These are phyloP conservation scores for Puccinia novopanici DNA, from an alignment of 1,284 basidiomycete genomes.

Conservation along the genomic window DNA sequence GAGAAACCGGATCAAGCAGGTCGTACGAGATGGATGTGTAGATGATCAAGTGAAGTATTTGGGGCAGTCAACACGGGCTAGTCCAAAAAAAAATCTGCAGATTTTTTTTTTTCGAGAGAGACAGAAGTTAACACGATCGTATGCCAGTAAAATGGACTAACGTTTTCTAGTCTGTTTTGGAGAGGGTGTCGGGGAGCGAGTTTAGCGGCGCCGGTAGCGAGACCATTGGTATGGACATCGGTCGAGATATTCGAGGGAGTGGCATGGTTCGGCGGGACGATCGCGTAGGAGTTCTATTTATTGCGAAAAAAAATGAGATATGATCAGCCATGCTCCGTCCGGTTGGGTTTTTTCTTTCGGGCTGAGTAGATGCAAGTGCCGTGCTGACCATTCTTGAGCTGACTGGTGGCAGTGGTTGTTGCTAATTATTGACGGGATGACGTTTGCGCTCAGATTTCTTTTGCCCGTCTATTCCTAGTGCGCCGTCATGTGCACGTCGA, in stretches of 20 bases:
- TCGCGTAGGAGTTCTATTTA: conserved; percentile 3
- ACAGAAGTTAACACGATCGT: background rate
- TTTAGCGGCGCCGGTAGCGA: conserved; percentile 23
- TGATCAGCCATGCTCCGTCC: too few relatives aligned
- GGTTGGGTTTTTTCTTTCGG: too few relatives aligned
- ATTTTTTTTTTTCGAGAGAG: background rate
- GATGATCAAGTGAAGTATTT: background rate
- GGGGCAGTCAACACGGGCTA: background rate
- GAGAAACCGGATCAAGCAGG: background rate
- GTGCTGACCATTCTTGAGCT: too few relatives aligned
- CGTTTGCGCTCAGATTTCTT: too few relatives aligned
- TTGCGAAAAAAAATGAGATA: too few relatives aligned
- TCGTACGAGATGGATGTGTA: background rate
- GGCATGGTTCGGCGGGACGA: conserved; percentile 36
- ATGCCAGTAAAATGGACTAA: background rate
- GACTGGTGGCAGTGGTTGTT: too few relatives aligned
- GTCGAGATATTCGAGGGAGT: conserved; percentile 33
- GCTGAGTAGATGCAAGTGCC: too few relatives aligned
- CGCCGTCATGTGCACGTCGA: too few relatives aligned
- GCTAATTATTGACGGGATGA: too few relatives aligned
- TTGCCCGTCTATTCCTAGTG: too few relatives aligned
- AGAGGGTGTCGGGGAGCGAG: conserved; percentile 34
- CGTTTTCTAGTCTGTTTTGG: conserved; percentile 40
- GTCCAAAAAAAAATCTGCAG: background rate
- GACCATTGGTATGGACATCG: conserved; percentile 25